Base-by-base conservation (phyloP, 768 basidiomycete species). In the Boletellus emodensis region DNA sequence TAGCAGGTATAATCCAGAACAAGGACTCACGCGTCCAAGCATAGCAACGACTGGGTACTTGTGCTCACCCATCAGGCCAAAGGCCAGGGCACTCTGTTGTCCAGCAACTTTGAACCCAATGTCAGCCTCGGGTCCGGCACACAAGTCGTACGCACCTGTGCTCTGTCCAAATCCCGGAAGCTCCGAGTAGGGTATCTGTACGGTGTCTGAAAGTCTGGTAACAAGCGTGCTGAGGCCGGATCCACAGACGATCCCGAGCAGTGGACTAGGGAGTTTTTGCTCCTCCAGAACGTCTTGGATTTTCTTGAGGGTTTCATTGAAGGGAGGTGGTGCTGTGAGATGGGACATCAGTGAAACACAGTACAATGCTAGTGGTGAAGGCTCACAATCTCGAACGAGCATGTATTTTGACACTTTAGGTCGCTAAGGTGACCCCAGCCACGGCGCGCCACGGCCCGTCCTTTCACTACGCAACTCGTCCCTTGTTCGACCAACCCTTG, bases 1-100 rank as follows among this genome's bases (percentile, higher is more conserved):
- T 14, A 9, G 49, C 34, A n/a, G 22, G 30, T n/a, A 34, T 24
- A 36, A 47, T 11, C 34, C 14, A 38, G 40, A 24, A 37, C 35
- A 43, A 15, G 39, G 15, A 66, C 81, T 47, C 59, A 90, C 89
- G 63, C 93, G 75, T 52, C 92, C 92, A 28, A 94, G 82, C 87
- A 93, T 93, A 10, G 85, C 89, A 3, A 94, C 89, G 11, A 89
- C 91, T 0, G 93, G 87, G 0, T 87, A 77, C n/a, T 80, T 79
- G 45, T 75, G 70, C 28, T 66, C 61, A 1, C 90, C 87, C 60
- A 94, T 73, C 22, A 82, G 66, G 6, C 92, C 92, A 67, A 94
- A 94, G 0, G 90, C 89, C 18, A 94, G 73, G 8, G 78, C 70
- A 52, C 88, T 90, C 67, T 81, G 80, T 59, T 94, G 93, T 24